Base-by-base conservation (phyloP, 768 basidiomycete species). In the Multifurca ochricompacta region DNA sequence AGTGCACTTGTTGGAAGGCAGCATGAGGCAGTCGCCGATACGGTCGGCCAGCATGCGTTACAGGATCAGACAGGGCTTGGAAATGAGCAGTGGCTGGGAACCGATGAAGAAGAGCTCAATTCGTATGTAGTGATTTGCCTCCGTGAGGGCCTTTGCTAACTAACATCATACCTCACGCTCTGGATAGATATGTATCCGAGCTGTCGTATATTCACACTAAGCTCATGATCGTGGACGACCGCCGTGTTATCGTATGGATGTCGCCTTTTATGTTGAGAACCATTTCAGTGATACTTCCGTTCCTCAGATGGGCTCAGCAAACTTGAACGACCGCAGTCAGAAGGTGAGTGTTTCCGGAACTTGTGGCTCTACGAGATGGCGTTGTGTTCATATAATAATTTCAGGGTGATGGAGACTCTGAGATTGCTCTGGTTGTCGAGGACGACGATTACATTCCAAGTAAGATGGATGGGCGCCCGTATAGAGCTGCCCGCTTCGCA, bases 141-240 rank as follows among this genome's bases (percentile, higher is more conserved):
- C 8, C 14, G 31, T 21, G 31, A 23, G 13, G n/a, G 21, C 6
- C 16, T 30, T 16, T 32, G 36, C 34, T 30, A 14, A 28, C n/a
- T n/a, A n/a, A n/a, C n/a, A n/a, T n/a, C 18, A 66, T 8, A 71
- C 70, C 44, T 61, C 64, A 18, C 30, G 35, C 11, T 65, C 54
- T 49, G 10, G n/a, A 25, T 58, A 86, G 86, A 49, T 91, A 89
- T 68, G 80, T 89, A 18, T 82, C 84, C n/a, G 85, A 90, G 69
- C 58, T 87, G 61, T 69, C 86, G 19, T 91, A 91, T 62, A 91
- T 92, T 54, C 90, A 92, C 66, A 82, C 80, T 21, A 92, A 92
- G 73, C 67, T 95, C 23, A 95, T 96, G 93, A 89, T 95, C 49
- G 90, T 96, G 32, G 94, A 96, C 64, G 94, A 97, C 65, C 76